Evolutionary conservation across 495 filamentous ascomycete genomes (phyloP).

Genomic region (Pyronema omphalodes): DNA sequence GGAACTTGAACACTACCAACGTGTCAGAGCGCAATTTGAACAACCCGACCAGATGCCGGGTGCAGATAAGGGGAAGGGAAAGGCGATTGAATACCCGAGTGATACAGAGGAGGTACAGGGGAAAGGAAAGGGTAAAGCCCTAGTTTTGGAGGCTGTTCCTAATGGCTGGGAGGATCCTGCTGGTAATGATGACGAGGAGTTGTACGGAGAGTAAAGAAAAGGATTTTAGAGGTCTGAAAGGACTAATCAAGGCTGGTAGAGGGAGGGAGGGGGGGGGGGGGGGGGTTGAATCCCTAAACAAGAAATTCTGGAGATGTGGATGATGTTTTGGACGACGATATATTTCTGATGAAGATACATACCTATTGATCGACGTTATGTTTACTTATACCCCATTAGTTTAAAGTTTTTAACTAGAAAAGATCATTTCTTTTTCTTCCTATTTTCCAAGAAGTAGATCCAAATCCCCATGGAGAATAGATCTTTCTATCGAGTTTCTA

Average conservation of each 20-base stretch:
- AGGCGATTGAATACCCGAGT: conserved; percentile 21
- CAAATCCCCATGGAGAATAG: too few species aligned
- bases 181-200: conserved; percentile 25
- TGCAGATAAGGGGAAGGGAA: conserved; percentile 19
- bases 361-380: too few species aligned
- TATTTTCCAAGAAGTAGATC: too few species aligned
- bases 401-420: too few species aligned
- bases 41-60: conserved; percentile 23
- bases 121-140: conserved; percentile 28
- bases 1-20: conserved; percentile 80
- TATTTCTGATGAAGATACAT: too few species aligned
- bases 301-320: too few species aligned
- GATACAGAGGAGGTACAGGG: conserved; percentile 11
- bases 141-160: conserved; percentile 8
- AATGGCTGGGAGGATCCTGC: conserved; percentile 18
- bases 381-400: too few species aligned
- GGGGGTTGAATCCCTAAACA: too few species aligned
- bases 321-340: too few species aligned
- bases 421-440: too few species aligned
- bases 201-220: conserved; percentile 16
- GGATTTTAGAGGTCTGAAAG: background rate
- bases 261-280: too few species aligned
- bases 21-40: conserved; percentile 68
- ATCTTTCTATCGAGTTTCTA: too few species aligned
- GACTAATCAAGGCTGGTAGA: background rate